A percentile compares a stretch with the other conserved stretches of the same genome.
These are phyloP conservation scores for Mallotus repandus DNA, from an alignment of 441 rosid genomes.

Conservation along the genomic window DNA sequence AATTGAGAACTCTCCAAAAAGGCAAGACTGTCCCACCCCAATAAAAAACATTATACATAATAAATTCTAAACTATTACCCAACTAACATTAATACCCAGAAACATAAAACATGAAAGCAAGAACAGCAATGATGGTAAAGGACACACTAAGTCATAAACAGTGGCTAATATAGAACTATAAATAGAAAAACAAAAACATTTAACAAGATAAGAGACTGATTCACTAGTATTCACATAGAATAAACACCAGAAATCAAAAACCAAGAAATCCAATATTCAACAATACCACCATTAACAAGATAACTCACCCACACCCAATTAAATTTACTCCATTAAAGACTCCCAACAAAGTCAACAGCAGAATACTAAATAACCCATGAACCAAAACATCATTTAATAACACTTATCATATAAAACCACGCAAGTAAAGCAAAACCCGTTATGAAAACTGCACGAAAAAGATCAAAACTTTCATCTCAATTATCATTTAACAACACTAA, in stretches of 20 bases:
- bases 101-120: not conserved
- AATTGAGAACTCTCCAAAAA: too few relatives aligned
- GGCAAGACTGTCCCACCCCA: too few relatives aligned
- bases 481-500: not conserved
- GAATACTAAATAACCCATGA: not conserved
- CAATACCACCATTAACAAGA: not conserved
- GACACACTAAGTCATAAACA: not conserved
- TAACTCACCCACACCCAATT: not conserved
- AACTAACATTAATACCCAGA: not conserved
- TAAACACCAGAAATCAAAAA: not conserved
- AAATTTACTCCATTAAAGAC: not conserved
- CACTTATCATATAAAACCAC: too few relatives aligned
- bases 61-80: not conserved
- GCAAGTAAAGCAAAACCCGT: not conserved
- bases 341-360: not conserved
- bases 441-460: too few relatives aligned
- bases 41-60: not conserved
- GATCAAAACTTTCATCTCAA: not conserved
- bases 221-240: not conserved
- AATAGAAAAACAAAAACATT: not conserved
- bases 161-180: not conserved
- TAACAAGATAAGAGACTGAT: not conserved
- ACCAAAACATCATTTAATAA: too few relatives aligned
- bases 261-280: not conserved
- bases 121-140: not conserved